Conservation (phyloP, 352 stramenopile species). For the Phytopythium mirpurense region DNA sequence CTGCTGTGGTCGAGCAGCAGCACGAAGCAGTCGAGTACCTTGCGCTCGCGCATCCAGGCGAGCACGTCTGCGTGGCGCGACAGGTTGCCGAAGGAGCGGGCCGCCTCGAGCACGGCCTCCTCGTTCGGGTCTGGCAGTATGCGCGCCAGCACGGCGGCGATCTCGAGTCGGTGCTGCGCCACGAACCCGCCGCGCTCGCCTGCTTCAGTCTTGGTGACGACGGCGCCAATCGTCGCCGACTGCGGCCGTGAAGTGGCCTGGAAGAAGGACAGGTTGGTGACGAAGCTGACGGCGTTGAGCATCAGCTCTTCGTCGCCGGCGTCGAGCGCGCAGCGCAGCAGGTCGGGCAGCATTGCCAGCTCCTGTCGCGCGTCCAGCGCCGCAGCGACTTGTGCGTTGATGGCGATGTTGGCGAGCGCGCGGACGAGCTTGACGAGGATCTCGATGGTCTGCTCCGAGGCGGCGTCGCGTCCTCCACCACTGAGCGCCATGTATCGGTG, state of each 20-base stretch:
- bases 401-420: slow-evolving; percentile 75
- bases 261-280: slow-evolving; percentile 89
- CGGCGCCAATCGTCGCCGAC: not conserved
- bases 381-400: slow-evolving; percentile 60
- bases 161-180: slow-evolving; percentile 32
- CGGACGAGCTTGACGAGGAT: slow-evolving; percentile 82
- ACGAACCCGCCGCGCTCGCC: slow-evolving; percentile 28
- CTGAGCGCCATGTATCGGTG: slow-evolving; percentile 22
- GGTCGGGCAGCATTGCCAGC: slow-evolving; percentile 33
- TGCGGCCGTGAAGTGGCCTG: too few relatives aligned
- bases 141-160: slow-evolving; percentile 27
- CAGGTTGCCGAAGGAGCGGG: slow-evolving; percentile 84
- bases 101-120: slow-evolving; percentile 78
- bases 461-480: not conserved
- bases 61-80: slow-evolving; percentile 70
- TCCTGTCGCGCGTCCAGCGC: slow-evolving; percentile 29
- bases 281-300: slow-evolving; percentile 83
- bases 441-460: slow-evolving; percentile 31
- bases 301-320: slow-evolving; percentile 73
- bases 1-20: slow-evolving; percentile 74
- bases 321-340: slow-evolving; percentile 32
- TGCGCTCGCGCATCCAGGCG: slow-evolving; percentile 34
- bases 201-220: not conserved
- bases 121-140: slow-evolving; percentile 73
- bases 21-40: slow-evolving; percentile 65